Percentiles rank a stretch among this genome's conserved stretches.
These are phyloP conservation scores for Pseudopyrenochaeta lycopersici DNA, from an alignment of 2,329 filamentous ascomycete genomes.

Conservation along the genomic window DNA sequence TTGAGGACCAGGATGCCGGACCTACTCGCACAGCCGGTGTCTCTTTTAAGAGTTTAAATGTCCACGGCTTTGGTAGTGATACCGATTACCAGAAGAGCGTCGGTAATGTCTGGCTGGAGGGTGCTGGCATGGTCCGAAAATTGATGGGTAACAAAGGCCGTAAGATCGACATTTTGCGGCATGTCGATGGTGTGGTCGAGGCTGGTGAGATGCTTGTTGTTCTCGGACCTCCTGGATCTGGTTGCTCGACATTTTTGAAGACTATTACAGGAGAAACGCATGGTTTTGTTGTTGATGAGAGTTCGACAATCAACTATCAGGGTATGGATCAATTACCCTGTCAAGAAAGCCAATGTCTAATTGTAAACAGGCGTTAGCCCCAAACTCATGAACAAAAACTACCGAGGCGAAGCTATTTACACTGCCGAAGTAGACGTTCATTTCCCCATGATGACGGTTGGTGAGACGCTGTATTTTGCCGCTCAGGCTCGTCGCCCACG, in stretches of 20 bases:
- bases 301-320: conserved; percentile 84
- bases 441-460: conserved; percentile 79
- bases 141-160: conserved; percentile 43
- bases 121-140: conserved; percentile 48
- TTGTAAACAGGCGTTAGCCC: conserved; percentile 59
- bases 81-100: conserved; percentile 63
- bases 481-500: conserved; percentile 74
- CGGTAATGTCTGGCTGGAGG: conserved; percentile 56
- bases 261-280: conserved; percentile 84
- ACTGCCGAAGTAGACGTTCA: conserved; percentile 85
- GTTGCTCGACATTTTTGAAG: conserved; percentile 86
- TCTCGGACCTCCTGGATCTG: conserved; percentile 72
- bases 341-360: no score
- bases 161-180: conserved; percentile 70
- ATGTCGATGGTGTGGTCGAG: conserved; percentile 73
- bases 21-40: conserved; percentile 57
- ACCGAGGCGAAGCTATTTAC: conserved; percentile 87
- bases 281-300: conserved; percentile 76
- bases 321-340: conserved; percentile 44
- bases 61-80: conserved; percentile 58
- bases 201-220: conserved; percentile 80
- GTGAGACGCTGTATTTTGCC: conserved; percentile 81
- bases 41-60: conserved; percentile 57
- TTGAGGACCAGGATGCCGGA: conserved; percentile 51
- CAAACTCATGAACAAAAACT: conserved; percentile 77